Evolutionary conservation across 2,329 filamentous ascomycete genomes (phyloP).

Genomic region (Penicillium sp.): DNA sequence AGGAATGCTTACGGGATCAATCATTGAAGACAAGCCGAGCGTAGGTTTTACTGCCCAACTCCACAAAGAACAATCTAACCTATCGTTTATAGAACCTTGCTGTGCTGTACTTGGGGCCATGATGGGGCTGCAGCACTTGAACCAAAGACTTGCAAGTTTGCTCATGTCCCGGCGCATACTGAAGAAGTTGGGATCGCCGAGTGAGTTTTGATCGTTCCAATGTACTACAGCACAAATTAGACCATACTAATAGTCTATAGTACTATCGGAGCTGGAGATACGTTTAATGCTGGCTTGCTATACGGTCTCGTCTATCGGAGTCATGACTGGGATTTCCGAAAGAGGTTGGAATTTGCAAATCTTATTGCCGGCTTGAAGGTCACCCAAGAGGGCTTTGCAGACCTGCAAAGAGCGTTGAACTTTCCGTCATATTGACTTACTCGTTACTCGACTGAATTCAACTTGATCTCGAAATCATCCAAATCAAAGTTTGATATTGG

Average conservation of each 20-base stretch:
- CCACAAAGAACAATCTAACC: background rate
- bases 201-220: slow-evolving; percentile 46
- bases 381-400: slow-evolving; percentile 62
- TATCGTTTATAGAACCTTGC: slow-evolving; percentile 40
- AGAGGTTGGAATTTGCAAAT: slow-evolving; percentile 61
- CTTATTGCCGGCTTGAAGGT: slow-evolving; percentile 67
- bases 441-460: background rate
- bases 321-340: slow-evolving; percentile 49
- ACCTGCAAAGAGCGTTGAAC: slow-evolving; percentile 41
- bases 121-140: slow-evolving; percentile 52
- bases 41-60: slow-evolving; percentile 38
- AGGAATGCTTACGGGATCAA: slow-evolving; percentile 53
- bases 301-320: slow-evolving; percentile 57
- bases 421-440: background rate
- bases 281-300: slow-evolving; percentile 70
- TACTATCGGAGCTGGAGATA: slow-evolving; percentile 71
- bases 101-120: slow-evolving; percentile 61
- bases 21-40: slow-evolving; percentile 41
- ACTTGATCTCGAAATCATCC: background rate
- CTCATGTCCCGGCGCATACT: slow-evolving; percentile 47
- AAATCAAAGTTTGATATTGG: background rate
- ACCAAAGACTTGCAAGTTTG: slow-evolving; percentile 31
- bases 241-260: slow-evolving; percentile 42
- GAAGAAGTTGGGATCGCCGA: slow-evolving; percentile 51
- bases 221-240: background rate